Evolutionary conservation across 352 stramenopile genomes (phyloP).

Genomic region (Albugo candida): DNA sequence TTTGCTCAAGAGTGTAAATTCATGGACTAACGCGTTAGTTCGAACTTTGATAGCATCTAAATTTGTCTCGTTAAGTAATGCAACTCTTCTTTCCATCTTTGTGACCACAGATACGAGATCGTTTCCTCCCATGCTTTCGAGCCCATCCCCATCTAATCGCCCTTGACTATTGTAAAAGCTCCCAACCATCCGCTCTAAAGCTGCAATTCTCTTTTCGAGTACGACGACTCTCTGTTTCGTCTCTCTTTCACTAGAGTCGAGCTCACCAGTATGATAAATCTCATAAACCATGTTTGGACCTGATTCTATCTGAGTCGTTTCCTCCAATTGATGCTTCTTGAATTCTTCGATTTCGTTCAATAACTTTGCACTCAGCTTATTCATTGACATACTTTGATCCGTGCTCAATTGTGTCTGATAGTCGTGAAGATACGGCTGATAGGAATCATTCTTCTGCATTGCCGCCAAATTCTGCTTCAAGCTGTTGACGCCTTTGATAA

Average conservation of each 20-base stretch:
- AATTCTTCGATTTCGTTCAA: slow-evolving; percentile 45
- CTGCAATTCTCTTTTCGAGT: slow-evolving; percentile 36
- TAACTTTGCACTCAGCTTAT: slow-evolving; percentile 45
- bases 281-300: slow-evolving; percentile 40
- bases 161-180: slow-evolving; percentile 28
- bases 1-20: slow-evolving; percentile 61
- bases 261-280: slow-evolving; percentile 58
- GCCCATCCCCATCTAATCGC: slow-evolving; percentile 23
- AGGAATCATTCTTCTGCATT: slow-evolving; percentile 31
- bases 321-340: slow-evolving; percentile 13
- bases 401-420: slow-evolving; percentile 3
- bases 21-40: slow-evolving; percentile 50
- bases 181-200: slow-evolving; percentile 35
- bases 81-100: slow-evolving; percentile 44
- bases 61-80: slow-evolving; percentile 53
- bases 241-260: slow-evolving; percentile 44
- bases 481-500: slow-evolving; percentile 34
- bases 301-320: background rate
- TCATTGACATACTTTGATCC: slow-evolving; percentile 27
- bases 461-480: slow-evolving; percentile 40
- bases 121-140: slow-evolving; percentile 9
- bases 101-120: slow-evolving; percentile 28
- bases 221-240: slow-evolving; percentile 32
- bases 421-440: slow-evolving; percentile 30
- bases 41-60: slow-evolving; percentile 59